Percentiles rank a stretch among this genome's conserved stretches.
These are phyloP conservation scores for Russula vinacea DNA, from an alignment of 768 basidiomycete genomes.

Conservation along the genomic window DNA sequence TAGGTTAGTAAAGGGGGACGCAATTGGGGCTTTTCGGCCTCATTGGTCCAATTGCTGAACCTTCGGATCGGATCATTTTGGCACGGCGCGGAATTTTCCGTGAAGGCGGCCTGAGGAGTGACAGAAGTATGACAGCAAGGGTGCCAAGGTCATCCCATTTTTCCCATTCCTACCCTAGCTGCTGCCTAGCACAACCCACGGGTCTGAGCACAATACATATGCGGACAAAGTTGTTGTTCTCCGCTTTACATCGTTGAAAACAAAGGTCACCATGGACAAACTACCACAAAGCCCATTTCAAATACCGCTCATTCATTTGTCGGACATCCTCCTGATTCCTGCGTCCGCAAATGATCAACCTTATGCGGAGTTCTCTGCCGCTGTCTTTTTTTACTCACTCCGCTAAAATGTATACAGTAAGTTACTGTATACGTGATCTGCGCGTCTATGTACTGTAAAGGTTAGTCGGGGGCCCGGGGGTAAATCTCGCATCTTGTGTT, in stretches of 20 bases:
- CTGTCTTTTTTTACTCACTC: neutral
- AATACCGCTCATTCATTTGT: neutral
- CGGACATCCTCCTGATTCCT: no score
- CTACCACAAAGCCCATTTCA: neutral
- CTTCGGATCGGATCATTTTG: neutral
- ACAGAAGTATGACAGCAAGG: neutral
- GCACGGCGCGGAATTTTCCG: neutral
- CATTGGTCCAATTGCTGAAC: neutral
- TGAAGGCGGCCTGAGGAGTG: neutral
- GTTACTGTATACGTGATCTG: neutral
- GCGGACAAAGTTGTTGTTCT: neutral
- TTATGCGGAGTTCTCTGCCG: neutral
- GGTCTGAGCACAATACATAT: neutral
- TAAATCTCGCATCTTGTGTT: neutral
- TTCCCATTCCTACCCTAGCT: constrained; percentile 3
- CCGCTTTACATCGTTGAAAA: neutral
- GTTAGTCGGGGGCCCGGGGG: neutral
- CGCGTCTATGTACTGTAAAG: constrained; percentile 1
- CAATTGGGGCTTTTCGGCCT: neutral
- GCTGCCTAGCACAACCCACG: neutral
- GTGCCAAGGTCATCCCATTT: neutral
- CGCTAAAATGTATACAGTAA: neutral
- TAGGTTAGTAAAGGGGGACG: neutral
- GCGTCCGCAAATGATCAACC: no score
- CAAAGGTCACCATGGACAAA: neutral